A percentile compares a stretch with the other conserved stretches of the same genome.
Conservation (phyloP, 2,329 filamentous ascomycete species). For the Exophiala viscosa region DNA sequence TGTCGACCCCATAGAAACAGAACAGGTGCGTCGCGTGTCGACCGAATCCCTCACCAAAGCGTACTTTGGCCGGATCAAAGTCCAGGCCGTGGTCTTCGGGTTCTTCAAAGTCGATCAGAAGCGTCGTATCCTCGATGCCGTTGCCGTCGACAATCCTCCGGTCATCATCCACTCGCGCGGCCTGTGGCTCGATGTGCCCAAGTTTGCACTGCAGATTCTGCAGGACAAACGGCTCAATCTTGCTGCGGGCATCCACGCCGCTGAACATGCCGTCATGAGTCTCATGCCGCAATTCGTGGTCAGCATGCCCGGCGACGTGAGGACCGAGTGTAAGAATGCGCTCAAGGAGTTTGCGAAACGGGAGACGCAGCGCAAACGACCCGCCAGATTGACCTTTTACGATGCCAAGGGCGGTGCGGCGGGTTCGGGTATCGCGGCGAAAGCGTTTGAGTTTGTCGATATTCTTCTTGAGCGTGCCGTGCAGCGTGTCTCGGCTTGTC, state of each 20-base stretch:
- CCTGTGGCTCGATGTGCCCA: slow-evolving; percentile 93
- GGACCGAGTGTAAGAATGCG: slow-evolving; percentile 88
- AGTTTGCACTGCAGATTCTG: slow-evolving; percentile 72
- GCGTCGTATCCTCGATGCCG: slow-evolving; percentile 80
- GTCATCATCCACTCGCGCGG: slow-evolving; percentile 81
- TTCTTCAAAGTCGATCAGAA: slow-evolving; percentile 96
- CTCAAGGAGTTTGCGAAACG: slow-evolving; percentile 78
- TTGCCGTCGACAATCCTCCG: slow-evolving; percentile 89
- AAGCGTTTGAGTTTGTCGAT: slow-evolving; percentile 91
- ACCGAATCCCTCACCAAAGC: slow-evolving; percentile 60
- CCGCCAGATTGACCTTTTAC: slow-evolving; percentile 87
- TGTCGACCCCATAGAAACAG: slow-evolving; percentile 87
- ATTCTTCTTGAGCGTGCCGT: slow-evolving; percentile 72
- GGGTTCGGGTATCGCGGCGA: slow-evolving; percentile 82
- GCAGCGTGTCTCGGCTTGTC: slow-evolving; percentile 69
- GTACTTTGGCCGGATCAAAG: slow-evolving; percentile 81
- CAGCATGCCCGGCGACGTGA: slow-evolving; percentile 82
- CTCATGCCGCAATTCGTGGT: slow-evolving; percentile 90
- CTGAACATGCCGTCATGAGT: slow-evolving; percentile 83
- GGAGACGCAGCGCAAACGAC: slow-evolving; percentile 63
- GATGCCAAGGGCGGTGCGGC: slow-evolving; percentile 84
- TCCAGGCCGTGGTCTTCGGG: slow-evolving; percentile 85
- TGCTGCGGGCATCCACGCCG: slow-evolving; percentile 87
- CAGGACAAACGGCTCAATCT: slow-evolving; percentile 69
- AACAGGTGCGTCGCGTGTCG: slow-evolving; percentile 72